Evolutionary conservation across 2,329 filamentous ascomycete species (phyloP), one percentile per base, ranked within the genome.

Genomic region (Helotiales sp.): DNA sequence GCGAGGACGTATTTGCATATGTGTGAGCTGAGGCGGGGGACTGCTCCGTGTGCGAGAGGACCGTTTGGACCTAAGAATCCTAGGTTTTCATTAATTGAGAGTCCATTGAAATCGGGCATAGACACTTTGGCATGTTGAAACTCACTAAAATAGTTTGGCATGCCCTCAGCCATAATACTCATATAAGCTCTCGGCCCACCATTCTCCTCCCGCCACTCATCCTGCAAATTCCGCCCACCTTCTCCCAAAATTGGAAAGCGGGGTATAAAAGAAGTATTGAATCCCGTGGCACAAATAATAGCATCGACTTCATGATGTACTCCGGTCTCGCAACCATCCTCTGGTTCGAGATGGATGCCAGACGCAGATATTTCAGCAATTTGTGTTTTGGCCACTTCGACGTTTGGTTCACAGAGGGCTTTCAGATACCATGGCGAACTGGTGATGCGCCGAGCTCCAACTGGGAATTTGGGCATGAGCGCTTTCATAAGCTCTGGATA

Each of bases 401-500:
- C 67, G 33, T 75, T 73, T 1, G 61, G 44, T 57, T 70, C 63
- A 31, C 70, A 65, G 2, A 75, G 60, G 0, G 72, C 64, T 31
- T 73, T 70, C 36, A 74, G 69, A 58, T 74, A 75, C 17, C 72
- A 70, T 1, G 72, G 66, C 1, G 73, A 75, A 1, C 76, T 75
- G 0, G 75, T 74, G 30, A 76, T 69, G 0, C 74, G 72, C 42
- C 70, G 72, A 65, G 69, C 76, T 15, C 79, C 78, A 10, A 62
- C 54, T 62, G 73, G 68, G 68, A 75, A 80, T 31, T 64, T 65
- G n/a, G 74, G 75, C 47, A 76, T 72, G 38, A 76, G 70, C 22
- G 75, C 74, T 54, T 78, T 73, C 79, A 79, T 9, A 84, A 79
- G 52, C 69, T 69, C 60, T 79, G 73, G 63, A 84, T 75, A 3